A percentile compares a stretch with the other conserved stretches of the same genome.
These are phyloP conservation scores for Botrytis paeoniae DNA, from an alignment of 2,329 filamentous ascomycete genomes.

Conservation along the genomic window DNA sequence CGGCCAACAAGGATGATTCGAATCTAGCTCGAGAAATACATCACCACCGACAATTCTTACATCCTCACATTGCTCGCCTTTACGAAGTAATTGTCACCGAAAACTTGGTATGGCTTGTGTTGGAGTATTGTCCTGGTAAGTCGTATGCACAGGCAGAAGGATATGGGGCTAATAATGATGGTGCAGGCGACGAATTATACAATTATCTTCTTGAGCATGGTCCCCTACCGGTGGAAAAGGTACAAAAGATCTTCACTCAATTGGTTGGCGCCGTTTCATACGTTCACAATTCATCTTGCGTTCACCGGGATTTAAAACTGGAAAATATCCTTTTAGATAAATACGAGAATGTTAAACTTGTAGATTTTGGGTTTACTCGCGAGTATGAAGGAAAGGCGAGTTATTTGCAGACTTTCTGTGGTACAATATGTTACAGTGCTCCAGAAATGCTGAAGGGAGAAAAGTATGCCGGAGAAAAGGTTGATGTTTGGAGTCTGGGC, in stretches of 20 bases:
- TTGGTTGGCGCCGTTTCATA: constrained; percentile 92
- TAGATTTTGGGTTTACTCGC: constrained; percentile 96
- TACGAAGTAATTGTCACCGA: constrained; percentile 99
- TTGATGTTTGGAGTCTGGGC: constrained; percentile 91
- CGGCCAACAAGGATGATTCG: constrained; percentile 89
- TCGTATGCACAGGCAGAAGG: constrained; percentile 13
- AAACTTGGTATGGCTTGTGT: constrained; percentile 86
- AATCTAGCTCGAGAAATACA: constrained; percentile 98
- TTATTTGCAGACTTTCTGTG: constrained; percentile 95
- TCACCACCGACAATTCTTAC: constrained; percentile 95
- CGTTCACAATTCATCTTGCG: constrained; percentile 91
- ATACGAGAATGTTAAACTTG: constrained; percentile 93
- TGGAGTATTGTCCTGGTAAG: constrained; percentile 92
- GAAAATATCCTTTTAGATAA: constrained; percentile 97
- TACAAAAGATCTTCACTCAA: constrained; percentile 94
- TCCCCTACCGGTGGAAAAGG: constrained; percentile 77
- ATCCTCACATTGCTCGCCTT: constrained; percentile 92
- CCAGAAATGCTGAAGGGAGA: constrained; percentile 98
- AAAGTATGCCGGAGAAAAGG: constrained; percentile 96
- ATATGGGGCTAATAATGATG: constrained; percentile 34
- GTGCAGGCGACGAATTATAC: constrained; percentile 89
- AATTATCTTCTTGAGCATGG: constrained; percentile 90
- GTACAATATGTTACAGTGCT: constrained; percentile 95
- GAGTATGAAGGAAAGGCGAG: constrained; percentile 96
- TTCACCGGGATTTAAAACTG: constrained; percentile 93